These are phyloP conservation scores for Kockovaella imperatae DNA, from an alignment of 768 basidiomycete species.

Conservation along the genomic window DNA sequence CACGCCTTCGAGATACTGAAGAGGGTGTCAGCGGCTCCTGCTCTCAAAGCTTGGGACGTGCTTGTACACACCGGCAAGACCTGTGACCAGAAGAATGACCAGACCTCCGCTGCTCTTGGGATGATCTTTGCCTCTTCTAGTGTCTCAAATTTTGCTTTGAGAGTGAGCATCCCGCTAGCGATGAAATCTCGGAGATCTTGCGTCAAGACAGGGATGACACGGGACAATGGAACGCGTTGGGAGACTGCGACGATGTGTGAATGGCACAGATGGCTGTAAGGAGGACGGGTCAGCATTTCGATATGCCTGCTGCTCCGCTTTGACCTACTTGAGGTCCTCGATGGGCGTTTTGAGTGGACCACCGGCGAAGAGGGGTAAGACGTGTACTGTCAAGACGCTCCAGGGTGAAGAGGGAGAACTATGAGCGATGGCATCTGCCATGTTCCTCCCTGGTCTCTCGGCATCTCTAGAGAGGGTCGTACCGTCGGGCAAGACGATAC, in stretches of 20 bases:
- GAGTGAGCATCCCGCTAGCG: slow-evolving; percentile 79
- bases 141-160: slow-evolving; percentile 71
- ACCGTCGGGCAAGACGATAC: slow-evolving; percentile 27
- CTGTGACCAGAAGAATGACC: slow-evolving; percentile 74
- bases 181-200: slow-evolving; percentile 75
- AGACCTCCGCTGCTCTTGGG: slow-evolving; percentile 70
- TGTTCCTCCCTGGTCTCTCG: slow-evolving; percentile 8
- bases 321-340: slow-evolving; percentile 68
- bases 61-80: slow-evolving; percentile 27
- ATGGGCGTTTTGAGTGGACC: slow-evolving; percentile 78
- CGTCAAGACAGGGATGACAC: slow-evolving; percentile 65
- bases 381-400: slow-evolving; percentile 74
- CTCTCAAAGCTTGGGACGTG: not conserved
- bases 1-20: slow-evolving; percentile 42
- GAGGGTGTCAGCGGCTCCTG: not conserved
- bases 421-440: slow-evolving; percentile 31
- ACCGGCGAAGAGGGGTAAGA: slow-evolving; percentile 85
- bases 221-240: slow-evolving; percentile 49
- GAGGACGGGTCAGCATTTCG: not conserved
- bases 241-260: slow-evolving; percentile 34
- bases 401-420: slow-evolving; percentile 53
- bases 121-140: slow-evolving; percentile 73
- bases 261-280: slow-evolving; percentile 29
- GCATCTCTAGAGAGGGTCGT: slow-evolving; percentile 6
- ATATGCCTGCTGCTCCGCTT: not conserved